Conservation (phyloP, 1,139 yeast genomes). For the Taiozyma sp. region DNA sequence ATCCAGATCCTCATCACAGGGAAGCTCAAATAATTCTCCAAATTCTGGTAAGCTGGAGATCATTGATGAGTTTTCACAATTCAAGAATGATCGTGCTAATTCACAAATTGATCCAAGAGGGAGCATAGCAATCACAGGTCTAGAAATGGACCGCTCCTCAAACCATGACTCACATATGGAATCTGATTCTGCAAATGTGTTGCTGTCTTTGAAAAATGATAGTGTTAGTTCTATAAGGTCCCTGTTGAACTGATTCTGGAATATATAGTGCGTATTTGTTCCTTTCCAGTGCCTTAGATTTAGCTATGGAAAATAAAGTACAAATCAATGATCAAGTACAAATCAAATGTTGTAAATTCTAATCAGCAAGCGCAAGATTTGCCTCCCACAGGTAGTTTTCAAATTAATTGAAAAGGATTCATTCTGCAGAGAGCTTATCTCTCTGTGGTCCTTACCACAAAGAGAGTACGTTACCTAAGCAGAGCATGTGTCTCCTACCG, state of each 20-base stretch:
- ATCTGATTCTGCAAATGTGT: constrained; percentile 35
- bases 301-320: too few relatives aligned
- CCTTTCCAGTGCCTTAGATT: too few relatives aligned
- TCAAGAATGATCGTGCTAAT: not conserved
- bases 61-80: constrained; percentile 4
- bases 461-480: not conserved
- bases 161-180: not conserved
- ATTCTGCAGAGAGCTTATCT: not conserved
- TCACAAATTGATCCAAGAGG: not conserved
- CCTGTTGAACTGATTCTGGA: constrained; percentile 11
- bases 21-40: not conserved
- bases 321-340: too few relatives aligned
- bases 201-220: constrained; percentile 41
- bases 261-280: too few relatives aligned
- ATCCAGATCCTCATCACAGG: not conserved
- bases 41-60: constrained; percentile 5
- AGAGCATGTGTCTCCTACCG: not conserved
- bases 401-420: too few relatives aligned
- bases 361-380: too few relatives aligned
- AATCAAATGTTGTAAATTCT: too few relatives aligned
- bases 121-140: not conserved
- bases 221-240: constrained; percentile 27
- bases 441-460: not conserved
- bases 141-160: not conserved
- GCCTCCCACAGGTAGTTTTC: too few relatives aligned